phyloP scores from a whole-genome alignment of 768 basidiomycete genomes.

The Mycena pura region DNA sequence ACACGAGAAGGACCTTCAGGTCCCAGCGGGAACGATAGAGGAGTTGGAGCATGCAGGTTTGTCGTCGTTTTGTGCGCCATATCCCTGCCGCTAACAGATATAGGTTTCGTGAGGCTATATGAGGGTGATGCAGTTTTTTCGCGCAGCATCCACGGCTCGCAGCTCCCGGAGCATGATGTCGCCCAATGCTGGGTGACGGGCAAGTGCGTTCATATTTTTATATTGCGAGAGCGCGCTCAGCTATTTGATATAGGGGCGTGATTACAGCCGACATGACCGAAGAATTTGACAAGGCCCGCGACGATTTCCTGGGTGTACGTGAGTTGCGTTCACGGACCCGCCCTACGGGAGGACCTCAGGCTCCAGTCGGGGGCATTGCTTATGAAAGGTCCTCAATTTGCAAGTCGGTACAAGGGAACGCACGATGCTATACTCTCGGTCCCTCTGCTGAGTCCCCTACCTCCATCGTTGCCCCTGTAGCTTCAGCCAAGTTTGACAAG shows the following conservation, averaged over 20 bases:
- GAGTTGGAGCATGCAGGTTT: background rate
- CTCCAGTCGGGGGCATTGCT: background rate
- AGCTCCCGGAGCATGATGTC: background rate
- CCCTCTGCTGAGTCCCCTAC: conserved; percentile 6
- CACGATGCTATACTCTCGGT: background rate
- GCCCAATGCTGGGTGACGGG: background rate
- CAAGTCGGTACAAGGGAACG: background rate
- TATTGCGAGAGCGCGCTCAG: too few species aligned
- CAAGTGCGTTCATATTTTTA: background rate
- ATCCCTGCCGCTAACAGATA: too few species aligned
- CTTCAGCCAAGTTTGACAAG: background rate
- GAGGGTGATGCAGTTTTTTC: conserved; percentile 4
- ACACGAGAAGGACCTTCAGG: background rate
- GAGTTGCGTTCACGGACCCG: background rate
- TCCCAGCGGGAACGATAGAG: background rate
- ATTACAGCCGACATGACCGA: background rate
- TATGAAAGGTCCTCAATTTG: conserved; percentile 1
- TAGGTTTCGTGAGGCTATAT: background rate
- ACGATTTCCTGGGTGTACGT: background rate
- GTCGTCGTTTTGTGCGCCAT: too few species aligned
- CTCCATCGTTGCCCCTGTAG: background rate
- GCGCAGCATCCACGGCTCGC: background rate
- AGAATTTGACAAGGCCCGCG: background rate
- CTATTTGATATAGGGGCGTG: too few species aligned
- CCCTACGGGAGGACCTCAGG: background rate